A percentile compares a stretch with the other conserved stretches of the same genome.
Conservation (phyloP, 139 green algal genomes). For the Nannochloris sp. region DNA sequence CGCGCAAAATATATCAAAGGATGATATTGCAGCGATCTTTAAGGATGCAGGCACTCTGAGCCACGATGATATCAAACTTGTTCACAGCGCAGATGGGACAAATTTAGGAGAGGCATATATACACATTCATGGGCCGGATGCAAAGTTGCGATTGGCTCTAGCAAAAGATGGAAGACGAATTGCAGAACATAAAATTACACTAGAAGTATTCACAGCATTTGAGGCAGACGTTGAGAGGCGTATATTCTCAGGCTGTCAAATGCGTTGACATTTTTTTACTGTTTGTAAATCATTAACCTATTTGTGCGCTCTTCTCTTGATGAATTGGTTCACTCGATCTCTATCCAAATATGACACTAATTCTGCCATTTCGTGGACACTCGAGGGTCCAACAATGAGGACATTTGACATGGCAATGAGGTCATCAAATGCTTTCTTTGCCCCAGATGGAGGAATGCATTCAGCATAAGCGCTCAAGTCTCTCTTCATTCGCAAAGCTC, state of each 20-base stretch:
- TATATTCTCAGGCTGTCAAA: constrained; percentile 20
- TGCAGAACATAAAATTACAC: constrained; percentile 2
- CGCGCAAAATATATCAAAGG: constrained; percentile 29
- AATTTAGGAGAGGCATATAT: constrained; percentile 40
- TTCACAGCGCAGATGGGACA: constrained; percentile 30
- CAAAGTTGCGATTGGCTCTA: constrained; percentile 35
- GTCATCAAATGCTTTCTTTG: constrained; percentile 24
- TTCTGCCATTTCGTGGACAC: constrained; percentile 60
- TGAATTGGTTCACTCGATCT: constrained; percentile 35
- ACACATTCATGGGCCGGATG: constrained; percentile 15
- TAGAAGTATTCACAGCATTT: constrained; percentile 22
- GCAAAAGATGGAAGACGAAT: constrained; percentile 29
- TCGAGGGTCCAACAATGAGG: constrained; percentile 67
- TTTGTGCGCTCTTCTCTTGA: constrained; percentile 31
- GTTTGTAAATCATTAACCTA: constrained; percentile 36
- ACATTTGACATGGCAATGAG: constrained; percentile 35
- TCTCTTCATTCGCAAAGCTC: constrained; percentile 57
- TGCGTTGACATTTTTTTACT: neutral
- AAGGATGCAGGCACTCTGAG: constrained; percentile 25
- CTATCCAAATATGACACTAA: constrained; percentile 37
- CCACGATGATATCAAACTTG: constrained; percentile 28
- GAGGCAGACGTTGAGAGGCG: constrained; percentile 23
- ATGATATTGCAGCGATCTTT: constrained; percentile 35
- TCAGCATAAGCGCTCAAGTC: constrained; percentile 56
- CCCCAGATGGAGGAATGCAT: constrained; percentile 8